Evolutionary conservation across 2,329 filamentous ascomycete genomes (phyloP).

Genomic region (Ophiostoma triangulosporum): DNA sequence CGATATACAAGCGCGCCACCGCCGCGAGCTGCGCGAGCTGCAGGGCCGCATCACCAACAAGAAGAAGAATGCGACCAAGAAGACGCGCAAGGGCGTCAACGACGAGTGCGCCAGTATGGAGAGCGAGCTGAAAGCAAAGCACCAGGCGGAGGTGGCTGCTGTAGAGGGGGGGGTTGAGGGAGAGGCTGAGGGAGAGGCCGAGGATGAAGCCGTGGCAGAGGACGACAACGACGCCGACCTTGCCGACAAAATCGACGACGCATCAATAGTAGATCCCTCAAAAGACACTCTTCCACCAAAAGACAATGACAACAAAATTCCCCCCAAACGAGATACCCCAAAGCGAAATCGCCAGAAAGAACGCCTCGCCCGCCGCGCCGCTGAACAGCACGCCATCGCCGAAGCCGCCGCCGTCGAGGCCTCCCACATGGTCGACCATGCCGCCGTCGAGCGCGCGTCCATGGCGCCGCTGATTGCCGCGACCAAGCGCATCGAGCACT

Average conservation of each 20-base stretch:
- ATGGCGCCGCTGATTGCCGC: constrained; percentile 56
- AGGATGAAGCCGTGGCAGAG: constrained; percentile 10
- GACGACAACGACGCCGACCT: constrained; percentile 10
- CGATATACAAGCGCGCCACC: constrained; percentile 63
- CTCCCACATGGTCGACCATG: constrained; percentile 56
- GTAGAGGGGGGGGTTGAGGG: constrained; percentile 20
- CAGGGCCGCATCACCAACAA: constrained; percentile 80
- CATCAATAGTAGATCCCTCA: constrained; percentile 10
- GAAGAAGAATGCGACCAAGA: constrained; percentile 94
- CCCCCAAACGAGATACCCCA: not conserved
- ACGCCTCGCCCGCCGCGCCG: constrained; percentile 74
- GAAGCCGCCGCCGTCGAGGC: constrained; percentile 64
- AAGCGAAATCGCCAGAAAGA: constrained; percentile 83
- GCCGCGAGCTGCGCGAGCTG: constrained; percentile 78
- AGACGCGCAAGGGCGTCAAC: constrained; percentile 61
- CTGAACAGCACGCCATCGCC: constrained; percentile 61
- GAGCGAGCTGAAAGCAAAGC: constrained; percentile 49
- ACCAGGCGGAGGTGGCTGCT: constrained; percentile 44
- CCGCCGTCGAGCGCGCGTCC: constrained; percentile 51
- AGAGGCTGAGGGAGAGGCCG: constrained; percentile 4
- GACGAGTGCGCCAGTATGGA: constrained; percentile 64
- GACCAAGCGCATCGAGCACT: constrained; percentile 55
- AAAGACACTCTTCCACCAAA: too few relatives aligned
- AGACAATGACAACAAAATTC: not conserved
- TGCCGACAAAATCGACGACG: constrained; percentile 4